Conservation (phyloP, 139 green algal species). For the Zygnema circumcarinatum region DNA sequence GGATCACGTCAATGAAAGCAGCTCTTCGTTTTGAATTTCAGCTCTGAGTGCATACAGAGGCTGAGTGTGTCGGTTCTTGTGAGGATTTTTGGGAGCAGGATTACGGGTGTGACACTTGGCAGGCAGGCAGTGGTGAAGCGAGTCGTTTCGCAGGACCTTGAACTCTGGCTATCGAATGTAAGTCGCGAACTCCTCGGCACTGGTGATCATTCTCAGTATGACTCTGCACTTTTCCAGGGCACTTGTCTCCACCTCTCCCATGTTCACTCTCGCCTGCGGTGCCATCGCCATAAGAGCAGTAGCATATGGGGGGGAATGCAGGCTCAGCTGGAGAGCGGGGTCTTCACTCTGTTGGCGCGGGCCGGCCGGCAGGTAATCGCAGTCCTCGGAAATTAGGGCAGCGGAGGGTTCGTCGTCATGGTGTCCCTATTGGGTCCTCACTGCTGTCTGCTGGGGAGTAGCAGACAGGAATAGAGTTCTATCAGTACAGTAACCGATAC, state of each 20-base stretch:
- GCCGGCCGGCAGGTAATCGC: conserved; percentile 31
- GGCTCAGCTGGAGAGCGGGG: conserved; percentile 9
- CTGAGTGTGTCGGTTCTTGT: conserved; percentile 13
- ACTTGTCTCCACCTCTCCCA: background rate
- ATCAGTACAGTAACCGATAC: too few relatives aligned
- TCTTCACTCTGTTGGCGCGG: conserved; percentile 21
- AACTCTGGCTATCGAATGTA: conserved; percentile 61
- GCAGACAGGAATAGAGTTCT: too few relatives aligned
- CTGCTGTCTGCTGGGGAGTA: too few relatives aligned
- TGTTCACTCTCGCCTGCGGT: background rate
- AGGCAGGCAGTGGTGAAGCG: conserved; percentile 36
- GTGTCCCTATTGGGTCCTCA: too few relatives aligned
- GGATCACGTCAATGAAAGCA: background rate
- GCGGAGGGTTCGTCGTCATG: too few relatives aligned
- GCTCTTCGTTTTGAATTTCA: background rate
- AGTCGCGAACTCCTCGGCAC: conserved; percentile 3
- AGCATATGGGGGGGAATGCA: too few relatives aligned
- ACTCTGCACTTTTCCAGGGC: background rate
- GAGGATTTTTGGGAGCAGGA: conserved; percentile 23
- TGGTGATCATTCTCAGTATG: background rate
- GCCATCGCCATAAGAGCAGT: too few relatives aligned
- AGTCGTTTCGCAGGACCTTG: conserved; percentile 60
- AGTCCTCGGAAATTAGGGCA: background rate
- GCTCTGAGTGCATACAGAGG: too few relatives aligned
- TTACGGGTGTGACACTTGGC: conserved; percentile 17